Evolutionary conservation across 257 asterid species (phyloP).

Genomic region (Capsicum rhomboideum): DNA sequence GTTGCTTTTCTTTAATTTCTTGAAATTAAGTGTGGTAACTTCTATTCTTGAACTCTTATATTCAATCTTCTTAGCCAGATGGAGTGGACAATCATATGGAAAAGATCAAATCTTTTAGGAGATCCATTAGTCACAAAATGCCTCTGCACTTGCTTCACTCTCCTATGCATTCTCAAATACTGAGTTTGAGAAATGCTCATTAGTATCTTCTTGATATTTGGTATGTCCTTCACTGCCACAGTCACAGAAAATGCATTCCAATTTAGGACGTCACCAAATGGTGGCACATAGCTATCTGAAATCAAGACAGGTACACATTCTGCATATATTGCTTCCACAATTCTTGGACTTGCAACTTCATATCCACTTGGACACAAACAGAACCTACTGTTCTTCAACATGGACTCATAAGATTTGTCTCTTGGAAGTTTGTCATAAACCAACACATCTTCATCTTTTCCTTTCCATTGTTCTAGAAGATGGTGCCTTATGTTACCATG

Average conservation of each 20-base stretch:
- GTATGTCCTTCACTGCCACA: slow-evolving; percentile 21
- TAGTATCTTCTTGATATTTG: slow-evolving; percentile 25
- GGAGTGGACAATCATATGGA: slow-evolving; percentile 67
- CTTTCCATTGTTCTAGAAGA: slow-evolving; percentile 57
- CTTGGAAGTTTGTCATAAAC: slow-evolving; percentile 23
- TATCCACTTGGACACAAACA: slow-evolving; percentile 43
- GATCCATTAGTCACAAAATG: slow-evolving; percentile 63
- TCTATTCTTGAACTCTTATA: slow-evolving; percentile 24
- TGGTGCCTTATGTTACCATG: slow-evolving; percentile 68
- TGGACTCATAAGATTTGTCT: slow-evolving; percentile 17
- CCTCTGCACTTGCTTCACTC: slow-evolving; percentile 35
- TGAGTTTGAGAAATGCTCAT: slow-evolving; percentile 20
- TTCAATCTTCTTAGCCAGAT: slow-evolving; percentile 73
- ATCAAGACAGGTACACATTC: slow-evolving; percentile 42
- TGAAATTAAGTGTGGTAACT: background rate
- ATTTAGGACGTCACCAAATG: slow-evolving; percentile 30
- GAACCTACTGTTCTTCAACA: slow-evolving; percentile 25
- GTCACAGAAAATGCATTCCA: slow-evolving; percentile 24
- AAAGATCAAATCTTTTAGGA: slow-evolving; percentile 61
- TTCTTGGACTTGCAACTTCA: slow-evolving; percentile 47
- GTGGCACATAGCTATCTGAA: slow-evolving; percentile 27
- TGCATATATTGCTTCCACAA: slow-evolving; percentile 39
- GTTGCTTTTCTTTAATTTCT: background rate
- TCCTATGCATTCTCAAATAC: slow-evolving; percentile 31
- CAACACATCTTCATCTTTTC: slow-evolving; percentile 26